phyloP scores from a whole-genome alignment of 148 eudicot genomes.

The Limonium bicolor region DNA sequence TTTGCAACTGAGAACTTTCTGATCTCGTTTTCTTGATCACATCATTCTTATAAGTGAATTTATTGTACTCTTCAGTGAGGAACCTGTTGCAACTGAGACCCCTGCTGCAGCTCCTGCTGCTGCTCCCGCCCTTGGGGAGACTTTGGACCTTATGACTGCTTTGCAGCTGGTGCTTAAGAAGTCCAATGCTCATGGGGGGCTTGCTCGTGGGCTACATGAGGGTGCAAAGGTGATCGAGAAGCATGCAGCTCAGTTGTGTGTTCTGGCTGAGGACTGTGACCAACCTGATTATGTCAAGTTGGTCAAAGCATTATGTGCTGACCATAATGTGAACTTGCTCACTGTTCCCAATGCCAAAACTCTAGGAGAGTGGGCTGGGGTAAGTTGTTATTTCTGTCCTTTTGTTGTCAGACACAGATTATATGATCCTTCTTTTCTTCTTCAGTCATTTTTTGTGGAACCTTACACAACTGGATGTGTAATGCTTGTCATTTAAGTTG shows the following conservation, averaged over 20 bases:
- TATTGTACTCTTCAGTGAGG: slow-evolving; percentile 12
- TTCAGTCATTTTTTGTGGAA: background rate
- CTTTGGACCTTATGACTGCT: slow-evolving; percentile 27
- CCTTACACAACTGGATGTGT: background rate
- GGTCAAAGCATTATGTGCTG: slow-evolving; percentile 28
- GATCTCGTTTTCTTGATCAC: too few species aligned
- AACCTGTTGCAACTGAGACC: slow-evolving; percentile 1
- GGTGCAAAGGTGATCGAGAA: slow-evolving; percentile 30
- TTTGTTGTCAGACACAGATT: too few species aligned
- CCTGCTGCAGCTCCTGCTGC: background rate
- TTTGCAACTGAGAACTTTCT: too few species aligned
- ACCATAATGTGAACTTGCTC: slow-evolving; percentile 27
- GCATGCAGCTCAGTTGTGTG: slow-evolving; percentile 32
- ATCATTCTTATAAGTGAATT: too few species aligned
- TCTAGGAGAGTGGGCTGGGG: slow-evolving; percentile 37
- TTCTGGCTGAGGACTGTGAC: slow-evolving; percentile 33
- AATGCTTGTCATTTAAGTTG: background rate
- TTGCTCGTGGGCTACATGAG: slow-evolving; percentile 28
- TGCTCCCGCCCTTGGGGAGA: slow-evolving; percentile 21
- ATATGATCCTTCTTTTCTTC: too few species aligned
- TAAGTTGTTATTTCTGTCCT: background rate
- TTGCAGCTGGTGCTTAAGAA: slow-evolving; percentile 27
- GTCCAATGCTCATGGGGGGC: slow-evolving; percentile 22
- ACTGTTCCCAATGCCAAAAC: slow-evolving; percentile 25
- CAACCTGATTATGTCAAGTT: slow-evolving; percentile 27